Percentiles rank a stretch among this genome's conserved stretches.
These are phyloP conservation scores for Rhododendron williamsianum DNA, from an alignment of 148 eudicot genomes.

Conservation along the genomic window DNA sequence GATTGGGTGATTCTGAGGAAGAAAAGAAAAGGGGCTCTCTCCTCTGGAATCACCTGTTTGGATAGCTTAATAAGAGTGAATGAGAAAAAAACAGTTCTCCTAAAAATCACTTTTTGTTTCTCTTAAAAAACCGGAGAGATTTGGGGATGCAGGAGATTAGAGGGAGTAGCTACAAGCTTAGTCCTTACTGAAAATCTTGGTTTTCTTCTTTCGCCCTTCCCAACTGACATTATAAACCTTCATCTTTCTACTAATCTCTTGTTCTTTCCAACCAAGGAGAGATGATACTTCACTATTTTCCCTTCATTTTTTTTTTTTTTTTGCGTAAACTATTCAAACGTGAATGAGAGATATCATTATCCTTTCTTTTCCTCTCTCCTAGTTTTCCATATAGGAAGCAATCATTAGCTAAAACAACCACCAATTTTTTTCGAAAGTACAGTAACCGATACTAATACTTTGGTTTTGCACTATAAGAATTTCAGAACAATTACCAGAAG, in stretches of 20 bases:
- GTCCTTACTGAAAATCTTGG: neutral
- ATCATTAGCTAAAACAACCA: neutral
- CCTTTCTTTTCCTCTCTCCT: neutral
- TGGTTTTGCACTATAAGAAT: neutral
- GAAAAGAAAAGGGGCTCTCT: neutral
- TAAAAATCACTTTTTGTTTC: neutral
- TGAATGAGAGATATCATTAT: neutral
- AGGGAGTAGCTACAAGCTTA: neutral
- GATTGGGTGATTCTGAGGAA: neutral
- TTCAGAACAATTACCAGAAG: conserved; percentile 24
- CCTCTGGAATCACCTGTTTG: neutral
- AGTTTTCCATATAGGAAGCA: neutral
- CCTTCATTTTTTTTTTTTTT: neutral
- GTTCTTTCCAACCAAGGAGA: neutral
- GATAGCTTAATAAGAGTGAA: neutral
- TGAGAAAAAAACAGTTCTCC: neutral
- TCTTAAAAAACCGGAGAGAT: neutral
- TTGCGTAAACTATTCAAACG: neutral
- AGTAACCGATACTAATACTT: neutral
- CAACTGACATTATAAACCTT: neutral
- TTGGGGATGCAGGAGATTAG: neutral
- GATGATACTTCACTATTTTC: neutral
- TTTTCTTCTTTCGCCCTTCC: neutral
- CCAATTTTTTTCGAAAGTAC: neutral
- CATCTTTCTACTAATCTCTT: neutral